Conservation (phyloP, 164 flowering plant species). For the Annona cherimola region DNA sequence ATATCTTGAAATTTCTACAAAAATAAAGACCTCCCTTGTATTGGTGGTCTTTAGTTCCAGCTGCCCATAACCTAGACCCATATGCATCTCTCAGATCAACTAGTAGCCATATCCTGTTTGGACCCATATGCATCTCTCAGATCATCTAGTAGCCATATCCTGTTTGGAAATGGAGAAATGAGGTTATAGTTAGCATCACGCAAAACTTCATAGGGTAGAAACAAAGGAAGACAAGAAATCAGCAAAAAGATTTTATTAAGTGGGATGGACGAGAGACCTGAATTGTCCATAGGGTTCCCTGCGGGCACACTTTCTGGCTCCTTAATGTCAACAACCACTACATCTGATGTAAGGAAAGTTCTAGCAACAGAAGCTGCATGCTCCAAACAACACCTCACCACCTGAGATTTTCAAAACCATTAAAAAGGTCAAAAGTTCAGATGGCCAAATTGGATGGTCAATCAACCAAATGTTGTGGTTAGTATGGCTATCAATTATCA, state of each 20-base stretch:
- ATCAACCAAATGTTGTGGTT: background rate
- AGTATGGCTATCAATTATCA: background rate
- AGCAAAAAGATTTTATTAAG: background rate
- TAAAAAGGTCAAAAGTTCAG: background rate
- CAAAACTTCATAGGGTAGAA: background rate
- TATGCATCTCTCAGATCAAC: background rate
- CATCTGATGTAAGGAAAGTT: conserved; percentile 85
- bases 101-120: background rate
- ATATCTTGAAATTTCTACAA: background rate
- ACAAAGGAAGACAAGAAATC: background rate
- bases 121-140: background rate
- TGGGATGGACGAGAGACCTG: conserved; percentile 34
- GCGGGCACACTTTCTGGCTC: conserved; percentile 65
- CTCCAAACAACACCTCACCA: conserved; percentile 89
- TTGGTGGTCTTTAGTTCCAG: background rate
- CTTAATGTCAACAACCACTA: conserved; percentile 84
- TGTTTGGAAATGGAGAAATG: background rate
- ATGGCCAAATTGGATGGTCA: background rate
- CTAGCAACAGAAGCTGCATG: conserved; percentile 89
- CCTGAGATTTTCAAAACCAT: conserved; percentile 28
- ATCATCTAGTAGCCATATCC: background rate
- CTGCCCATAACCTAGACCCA: background rate
- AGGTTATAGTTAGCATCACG: background rate
- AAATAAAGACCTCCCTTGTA: background rate
- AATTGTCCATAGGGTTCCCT: conserved; percentile 84